Evolutionary conservation across 2,329 filamentous ascomycete genomes (phyloP).

Genomic region (Elsinoe ampelina): DNA sequence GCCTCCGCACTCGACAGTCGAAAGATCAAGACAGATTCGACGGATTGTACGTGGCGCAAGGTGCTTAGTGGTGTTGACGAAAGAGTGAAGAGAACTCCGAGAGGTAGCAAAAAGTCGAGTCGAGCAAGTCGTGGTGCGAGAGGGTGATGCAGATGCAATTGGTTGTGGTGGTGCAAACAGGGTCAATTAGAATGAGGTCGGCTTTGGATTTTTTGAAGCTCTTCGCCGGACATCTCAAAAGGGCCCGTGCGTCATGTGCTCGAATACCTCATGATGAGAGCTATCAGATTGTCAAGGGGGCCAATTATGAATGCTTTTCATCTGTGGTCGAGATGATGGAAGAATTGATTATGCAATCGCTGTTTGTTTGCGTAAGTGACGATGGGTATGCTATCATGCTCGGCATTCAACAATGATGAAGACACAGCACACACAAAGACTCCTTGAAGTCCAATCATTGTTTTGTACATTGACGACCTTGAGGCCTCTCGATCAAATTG

Average conservation of each 20-base stretch:
- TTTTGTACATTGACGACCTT: constrained; percentile 10
- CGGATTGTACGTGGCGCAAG: neutral
- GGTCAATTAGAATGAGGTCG: neutral
- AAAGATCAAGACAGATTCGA: neutral
- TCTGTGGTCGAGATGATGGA: too few species aligned
- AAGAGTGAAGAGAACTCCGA: neutral
- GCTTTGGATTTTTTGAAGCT: constrained; percentile 7
- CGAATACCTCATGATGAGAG: neutral
- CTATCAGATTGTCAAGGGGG: neutral
- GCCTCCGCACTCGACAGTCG: neutral
- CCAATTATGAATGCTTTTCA: neutral
- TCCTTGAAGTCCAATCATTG: neutral
- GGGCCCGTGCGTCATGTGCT: constrained; percentile 1
- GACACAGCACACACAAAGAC: too few species aligned
- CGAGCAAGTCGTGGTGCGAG: neutral
- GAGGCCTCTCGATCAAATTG: constrained; percentile 3
- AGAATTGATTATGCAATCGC: too few species aligned
- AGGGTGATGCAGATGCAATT: constrained; percentile 8
- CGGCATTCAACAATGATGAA: too few species aligned
- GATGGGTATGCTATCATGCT: too few species aligned
- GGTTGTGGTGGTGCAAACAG: neutral
- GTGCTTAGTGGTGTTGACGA: neutral
- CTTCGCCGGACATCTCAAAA: neutral
- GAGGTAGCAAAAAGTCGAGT: neutral
- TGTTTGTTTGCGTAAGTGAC: too few species aligned